Percentiles rank a stretch among this genome's conserved stretches.
phyloP scores from a whole-genome alignment of 306 rosid genomes.

The Ormosia semicastrata region DNA sequence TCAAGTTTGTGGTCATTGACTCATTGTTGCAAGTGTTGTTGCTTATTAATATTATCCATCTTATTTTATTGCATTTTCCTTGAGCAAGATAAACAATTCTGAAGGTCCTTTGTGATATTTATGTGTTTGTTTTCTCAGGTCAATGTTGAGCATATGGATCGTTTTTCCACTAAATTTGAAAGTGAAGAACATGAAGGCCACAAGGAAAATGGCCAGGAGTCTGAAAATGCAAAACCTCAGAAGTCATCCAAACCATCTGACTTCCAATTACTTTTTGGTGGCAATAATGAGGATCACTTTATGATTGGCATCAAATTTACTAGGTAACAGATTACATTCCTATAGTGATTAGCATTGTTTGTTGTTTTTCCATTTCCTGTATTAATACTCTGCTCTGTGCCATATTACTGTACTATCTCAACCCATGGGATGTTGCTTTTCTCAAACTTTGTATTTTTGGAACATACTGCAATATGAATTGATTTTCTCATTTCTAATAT shows the following conservation, averaged over 20 bases:
- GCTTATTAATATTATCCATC: conserved; percentile 9
- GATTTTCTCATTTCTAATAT: neutral
- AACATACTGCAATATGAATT: neutral
- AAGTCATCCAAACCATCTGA: conserved; percentile 72
- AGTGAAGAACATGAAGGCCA: conserved; percentile 48
- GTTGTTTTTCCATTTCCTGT: conserved; percentile 3
- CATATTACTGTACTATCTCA: neutral
- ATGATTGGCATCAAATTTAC: conserved; percentile 95
- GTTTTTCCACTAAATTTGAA: conserved; percentile 73
- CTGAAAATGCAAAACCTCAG: conserved; percentile 31
- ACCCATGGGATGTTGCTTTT: neutral
- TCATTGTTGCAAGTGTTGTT: conserved; percentile 6
- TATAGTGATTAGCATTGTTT: conserved; percentile 1
- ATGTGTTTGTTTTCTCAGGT: conserved; percentile 45
- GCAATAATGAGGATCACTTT: conserved; percentile 77
- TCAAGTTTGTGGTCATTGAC: neutral
- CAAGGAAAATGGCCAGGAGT: conserved; percentile 36
- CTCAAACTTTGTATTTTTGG: neutral
- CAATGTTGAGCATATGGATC: conserved; percentile 75
- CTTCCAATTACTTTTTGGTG: conserved; percentile 77
- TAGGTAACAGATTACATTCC: conserved; percentile 44
- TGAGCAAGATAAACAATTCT: conserved; percentile 18
- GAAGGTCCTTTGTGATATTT: conserved; percentile 6
- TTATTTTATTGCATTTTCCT: conserved; percentile 1
- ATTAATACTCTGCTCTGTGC: neutral